phyloP scores from a whole-genome alignment of 108 stramenopile genomes.

The Skeletonema grethae region DNA sequence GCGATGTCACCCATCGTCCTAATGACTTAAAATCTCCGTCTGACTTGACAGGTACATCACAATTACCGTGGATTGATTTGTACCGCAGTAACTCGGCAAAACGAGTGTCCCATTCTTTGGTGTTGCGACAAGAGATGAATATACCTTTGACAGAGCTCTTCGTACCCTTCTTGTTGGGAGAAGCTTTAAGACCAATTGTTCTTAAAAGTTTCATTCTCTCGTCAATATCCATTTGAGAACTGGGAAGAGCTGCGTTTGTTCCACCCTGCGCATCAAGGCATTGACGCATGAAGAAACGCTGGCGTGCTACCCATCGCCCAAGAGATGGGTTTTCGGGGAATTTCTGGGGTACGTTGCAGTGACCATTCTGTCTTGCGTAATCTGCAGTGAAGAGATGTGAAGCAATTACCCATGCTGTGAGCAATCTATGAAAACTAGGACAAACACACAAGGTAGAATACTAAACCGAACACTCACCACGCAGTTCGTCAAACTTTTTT shows the following conservation, averaged over 20 bases:
- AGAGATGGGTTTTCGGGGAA: constrained; percentile 40
- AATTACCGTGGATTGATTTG: constrained; percentile 9
- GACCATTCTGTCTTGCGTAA: constrained; percentile 30
- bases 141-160: not conserved
- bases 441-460: too few species aligned
- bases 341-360: constrained; percentile 50
- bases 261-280: not conserved
- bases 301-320: constrained; percentile 43
- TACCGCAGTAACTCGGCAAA: constrained; percentile 13
- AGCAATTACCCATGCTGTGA: too few species aligned
- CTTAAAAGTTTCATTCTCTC: constrained; percentile 7
- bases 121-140: constrained; percentile 1
- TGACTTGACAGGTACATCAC: constrained; percentile 27
- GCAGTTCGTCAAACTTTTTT: not conserved
- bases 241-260: not conserved
- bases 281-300: constrained; percentile 34
- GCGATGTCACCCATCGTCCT: constrained; percentile 27
- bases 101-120: constrained; percentile 26
- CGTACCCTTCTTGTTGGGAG: not conserved
- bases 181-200: constrained; percentile 10
- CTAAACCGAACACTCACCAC: not conserved
- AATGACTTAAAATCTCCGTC: constrained; percentile 11
- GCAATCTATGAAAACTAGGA: too few species aligned
- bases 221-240: not conserved
- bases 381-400: not conserved